Evolutionary conservation across 495 filamentous ascomycete species (phyloP).

Genomic region (Evernia prunastri): DNA sequence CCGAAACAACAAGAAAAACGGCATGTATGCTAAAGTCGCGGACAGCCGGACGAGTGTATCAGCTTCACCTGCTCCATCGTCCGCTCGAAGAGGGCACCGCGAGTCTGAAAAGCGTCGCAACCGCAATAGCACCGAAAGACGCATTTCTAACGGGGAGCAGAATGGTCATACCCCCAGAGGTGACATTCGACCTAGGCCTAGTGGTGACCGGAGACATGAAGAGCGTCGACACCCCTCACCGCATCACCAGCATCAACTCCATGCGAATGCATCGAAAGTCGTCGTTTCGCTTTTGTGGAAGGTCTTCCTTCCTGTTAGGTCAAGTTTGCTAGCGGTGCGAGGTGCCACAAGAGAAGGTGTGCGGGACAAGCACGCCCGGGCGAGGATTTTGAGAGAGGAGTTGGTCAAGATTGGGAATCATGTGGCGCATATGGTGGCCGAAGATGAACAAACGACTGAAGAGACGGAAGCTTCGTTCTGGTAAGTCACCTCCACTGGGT

Average conservation of each 20-base stretch:
- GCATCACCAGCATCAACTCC: slow-evolving; percentile 26
- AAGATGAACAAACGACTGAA: slow-evolving; percentile 18
- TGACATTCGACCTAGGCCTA: slow-evolving; percentile 39
- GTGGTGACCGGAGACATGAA: slow-evolving; percentile 31
- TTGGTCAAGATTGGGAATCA: slow-evolving; percentile 47
- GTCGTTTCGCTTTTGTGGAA: slow-evolving; percentile 48
- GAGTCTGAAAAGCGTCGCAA: slow-evolving; percentile 45
- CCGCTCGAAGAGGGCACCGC: slow-evolving; percentile 42
- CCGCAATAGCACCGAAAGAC: slow-evolving; percentile 44
- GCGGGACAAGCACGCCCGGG: slow-evolving; percentile 52
- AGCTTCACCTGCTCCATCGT: slow-evolving; percentile 48
- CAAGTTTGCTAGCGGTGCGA: slow-evolving; percentile 51
- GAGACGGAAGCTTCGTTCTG: slow-evolving; percentile 41
- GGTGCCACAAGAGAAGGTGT: slow-evolving; percentile 59
- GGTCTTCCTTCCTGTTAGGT: slow-evolving; percentile 54
- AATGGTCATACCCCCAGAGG: slow-evolving; percentile 40
- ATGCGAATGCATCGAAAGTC: slow-evolving; percentile 20
- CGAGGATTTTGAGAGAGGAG: slow-evolving; percentile 44
- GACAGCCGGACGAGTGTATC: slow-evolving; percentile 43
- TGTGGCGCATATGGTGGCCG: slow-evolving; percentile 36
- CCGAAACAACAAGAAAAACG: slow-evolving; percentile 69
- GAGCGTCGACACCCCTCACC: slow-evolving; percentile 36
- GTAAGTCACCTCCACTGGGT: slow-evolving; percentile 31
- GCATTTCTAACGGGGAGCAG: slow-evolving; percentile 28
- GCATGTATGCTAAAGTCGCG: slow-evolving; percentile 28